phyloP scores from a whole-genome alignment of 2,329 filamentous ascomycete genomes.

The Aurifilum marmelostoma region DNA sequence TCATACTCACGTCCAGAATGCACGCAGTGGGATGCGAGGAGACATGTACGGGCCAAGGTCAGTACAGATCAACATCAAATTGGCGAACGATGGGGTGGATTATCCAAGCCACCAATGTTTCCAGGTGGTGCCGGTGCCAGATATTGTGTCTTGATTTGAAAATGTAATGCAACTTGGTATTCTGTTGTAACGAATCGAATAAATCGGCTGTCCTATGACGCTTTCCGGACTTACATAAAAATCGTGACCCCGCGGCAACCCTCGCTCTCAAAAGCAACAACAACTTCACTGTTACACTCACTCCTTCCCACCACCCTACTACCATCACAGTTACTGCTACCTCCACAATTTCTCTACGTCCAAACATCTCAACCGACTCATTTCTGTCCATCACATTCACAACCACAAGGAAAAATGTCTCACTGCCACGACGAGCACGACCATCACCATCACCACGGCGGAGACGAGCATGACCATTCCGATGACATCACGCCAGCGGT shows the following conservation, averaged over 20 bases:
- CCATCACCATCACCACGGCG: conserved; percentile 59
- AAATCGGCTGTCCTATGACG: not conserved
- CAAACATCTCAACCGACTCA: not conserved
- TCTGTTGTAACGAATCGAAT: no score
- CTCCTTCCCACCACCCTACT: not conserved
- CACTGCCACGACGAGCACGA: conserved; percentile 41
- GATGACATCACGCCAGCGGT: conserved; percentile 92
- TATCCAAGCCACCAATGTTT: no score
- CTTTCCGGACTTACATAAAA: conserved; percentile 22
- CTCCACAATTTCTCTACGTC: not conserved
- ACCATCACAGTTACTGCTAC: no score
- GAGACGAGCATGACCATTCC: conserved; percentile 77
- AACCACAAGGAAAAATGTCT: conserved; percentile 33
- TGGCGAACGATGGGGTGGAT: no score
- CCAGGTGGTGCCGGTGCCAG: no score
- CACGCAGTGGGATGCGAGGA: no score
- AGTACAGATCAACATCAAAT: no score
- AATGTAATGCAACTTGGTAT: no score
- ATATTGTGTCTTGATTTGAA: no score
- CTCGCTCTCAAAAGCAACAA: not conserved
- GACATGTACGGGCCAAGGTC: no score
- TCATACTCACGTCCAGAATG: no score
- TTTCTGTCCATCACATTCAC: not conserved
- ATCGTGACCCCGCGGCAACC: conserved; percentile 24
- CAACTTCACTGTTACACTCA: not conserved